phyloP scores from a whole-genome alignment of 73 alveolate genomes.

The Halteria grandinella region DNA sequence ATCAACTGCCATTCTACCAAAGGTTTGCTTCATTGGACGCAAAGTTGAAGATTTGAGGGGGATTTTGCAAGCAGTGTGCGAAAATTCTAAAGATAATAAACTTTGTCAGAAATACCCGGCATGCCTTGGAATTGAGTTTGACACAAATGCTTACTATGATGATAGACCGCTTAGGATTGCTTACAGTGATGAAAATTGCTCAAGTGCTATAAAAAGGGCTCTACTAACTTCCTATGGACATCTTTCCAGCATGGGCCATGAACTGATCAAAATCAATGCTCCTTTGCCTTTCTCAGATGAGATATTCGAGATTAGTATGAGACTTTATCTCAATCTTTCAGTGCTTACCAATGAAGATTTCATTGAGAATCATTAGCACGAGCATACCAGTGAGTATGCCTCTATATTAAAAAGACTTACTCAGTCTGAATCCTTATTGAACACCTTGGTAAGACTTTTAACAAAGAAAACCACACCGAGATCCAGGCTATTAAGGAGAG shows the following conservation, averaged over 20 bases:
- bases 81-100: neutral
- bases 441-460: neutral
- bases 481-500: neutral
- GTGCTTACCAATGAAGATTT: neutral
- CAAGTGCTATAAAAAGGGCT: slow-evolving; percentile 24
- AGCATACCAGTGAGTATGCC: neutral
- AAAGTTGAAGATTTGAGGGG: neutral
- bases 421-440: neutral
- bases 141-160: slow-evolving; percentile 7
- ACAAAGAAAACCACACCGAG: neutral
- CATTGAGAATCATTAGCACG: slow-evolving; percentile 3
- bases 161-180: neutral
- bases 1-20: neutral
- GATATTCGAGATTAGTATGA: neutral
- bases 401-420: neutral
- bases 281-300: slow-evolving; percentile 6
- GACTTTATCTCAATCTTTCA: neutral
- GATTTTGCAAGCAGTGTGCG: neutral
- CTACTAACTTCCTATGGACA: slow-evolving; percentile 29
- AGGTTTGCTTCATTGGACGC: neutral
- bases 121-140: neutral
- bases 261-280: neutral
- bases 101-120: neutral
- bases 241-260: slow-evolving; percentile 18
- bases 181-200: slow-evolving; percentile 8